These are phyloP conservation scores for Aspergillus amoenus DNA, from an alignment of 2,329 filamentous ascomycete species.

Conservation along the genomic window DNA sequence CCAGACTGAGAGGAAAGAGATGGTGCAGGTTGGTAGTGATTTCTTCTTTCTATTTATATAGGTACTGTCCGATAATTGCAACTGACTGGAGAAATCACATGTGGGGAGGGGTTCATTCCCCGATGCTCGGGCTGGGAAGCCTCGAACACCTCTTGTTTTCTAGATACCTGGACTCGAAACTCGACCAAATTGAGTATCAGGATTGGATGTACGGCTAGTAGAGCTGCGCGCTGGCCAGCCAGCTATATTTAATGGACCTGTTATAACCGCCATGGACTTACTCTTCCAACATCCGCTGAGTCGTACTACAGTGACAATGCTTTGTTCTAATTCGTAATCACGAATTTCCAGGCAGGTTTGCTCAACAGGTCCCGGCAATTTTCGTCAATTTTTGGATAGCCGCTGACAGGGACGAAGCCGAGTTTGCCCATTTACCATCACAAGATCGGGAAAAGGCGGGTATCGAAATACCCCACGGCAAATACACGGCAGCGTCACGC, in stretches of 20 bases:
- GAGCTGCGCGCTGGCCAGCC: neutral
- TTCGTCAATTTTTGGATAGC: conserved; percentile 18
- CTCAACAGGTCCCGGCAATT: conserved; percentile 22
- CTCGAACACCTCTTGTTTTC: neutral
- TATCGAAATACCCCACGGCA: conserved; percentile 20
- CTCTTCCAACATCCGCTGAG: neutral
- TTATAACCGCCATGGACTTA: neutral
- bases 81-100: conserved; percentile 17
- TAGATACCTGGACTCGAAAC: neutral
- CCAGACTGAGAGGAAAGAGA: neutral
- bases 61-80: neutral
- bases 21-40: neutral
- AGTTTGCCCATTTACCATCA: conserved; percentile 12
- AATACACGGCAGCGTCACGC: conserved; percentile 10
- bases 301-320: neutral
- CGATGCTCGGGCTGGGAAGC: conserved; percentile 1
- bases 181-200: neutral
- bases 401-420: conserved; percentile 16
- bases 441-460: conserved; percentile 36
- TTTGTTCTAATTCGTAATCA: neutral
- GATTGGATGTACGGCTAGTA: too few relatives aligned
- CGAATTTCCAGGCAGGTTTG: neutral
- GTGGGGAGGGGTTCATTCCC: conserved; percentile 13
- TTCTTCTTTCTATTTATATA: conserved; percentile 7
- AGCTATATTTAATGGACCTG: neutral